These are phyloP conservation scores for Mycena kentingensis DNA, from an alignment of 768 basidiomycete genomes.

Conservation along the genomic window DNA sequence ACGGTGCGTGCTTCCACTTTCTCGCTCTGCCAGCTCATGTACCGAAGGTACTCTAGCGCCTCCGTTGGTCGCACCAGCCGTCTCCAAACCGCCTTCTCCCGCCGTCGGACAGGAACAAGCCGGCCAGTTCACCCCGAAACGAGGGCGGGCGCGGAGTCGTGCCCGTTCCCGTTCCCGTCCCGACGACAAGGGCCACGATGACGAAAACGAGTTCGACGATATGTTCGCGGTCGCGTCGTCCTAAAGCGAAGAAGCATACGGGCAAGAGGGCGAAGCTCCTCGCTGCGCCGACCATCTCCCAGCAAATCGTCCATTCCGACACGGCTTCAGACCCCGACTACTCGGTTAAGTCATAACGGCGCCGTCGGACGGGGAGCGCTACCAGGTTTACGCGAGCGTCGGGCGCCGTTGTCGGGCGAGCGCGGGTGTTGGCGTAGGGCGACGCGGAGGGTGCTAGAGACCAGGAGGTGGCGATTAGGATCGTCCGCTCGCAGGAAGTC, in stretches of 20 bases:
- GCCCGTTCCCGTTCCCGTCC: slow-evolving; percentile 38
- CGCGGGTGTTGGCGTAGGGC: slow-evolving; percentile 72
- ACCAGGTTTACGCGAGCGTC: slow-evolving; percentile 92
- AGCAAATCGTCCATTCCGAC: slow-evolving; percentile 59
- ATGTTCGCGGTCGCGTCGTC: slow-evolving; percentile 79
- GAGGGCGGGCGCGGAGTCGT: slow-evolving; percentile 81
- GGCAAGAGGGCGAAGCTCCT: slow-evolving; percentile 26
- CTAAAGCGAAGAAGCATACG: slow-evolving; percentile 57
- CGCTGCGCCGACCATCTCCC: background rate
- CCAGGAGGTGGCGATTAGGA: slow-evolving; percentile 94
- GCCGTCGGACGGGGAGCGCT: slow-evolving; percentile 72
- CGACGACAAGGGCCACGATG: slow-evolving; percentile 64
- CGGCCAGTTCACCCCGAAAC: slow-evolving; percentile 42
- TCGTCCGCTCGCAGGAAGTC: slow-evolving; percentile 91
- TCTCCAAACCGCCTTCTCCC: slow-evolving; percentile 20
- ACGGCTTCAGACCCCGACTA: slow-evolving; percentile 89
- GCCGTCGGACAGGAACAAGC: slow-evolving; percentile 16
- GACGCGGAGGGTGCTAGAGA: slow-evolving; percentile 47
- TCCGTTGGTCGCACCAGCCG: no score
- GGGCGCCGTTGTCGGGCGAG: slow-evolving; percentile 96
- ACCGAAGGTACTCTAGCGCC: no score
- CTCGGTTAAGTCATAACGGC: slow-evolving; percentile 80
- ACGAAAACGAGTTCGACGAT: slow-evolving; percentile 89
- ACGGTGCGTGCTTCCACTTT: no score
- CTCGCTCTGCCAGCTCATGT: slow-evolving; percentile 55